Conservation (phyloP, 495 filamentous ascomycete species). For the Oidiodendron maius region DNA sequence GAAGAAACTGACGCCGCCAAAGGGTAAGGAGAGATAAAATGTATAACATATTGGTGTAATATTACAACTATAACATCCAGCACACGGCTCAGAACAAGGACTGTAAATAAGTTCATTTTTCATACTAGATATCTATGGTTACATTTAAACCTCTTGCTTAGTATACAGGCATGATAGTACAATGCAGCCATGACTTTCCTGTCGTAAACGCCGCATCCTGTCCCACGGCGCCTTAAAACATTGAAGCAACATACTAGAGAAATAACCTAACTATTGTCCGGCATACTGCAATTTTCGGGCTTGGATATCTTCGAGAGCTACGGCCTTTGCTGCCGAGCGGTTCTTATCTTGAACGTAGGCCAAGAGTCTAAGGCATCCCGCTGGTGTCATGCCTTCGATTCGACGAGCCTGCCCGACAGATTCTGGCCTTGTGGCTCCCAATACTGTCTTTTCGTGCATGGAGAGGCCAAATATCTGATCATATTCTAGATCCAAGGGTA, state of each 20-base stretch:
- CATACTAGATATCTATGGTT: too few relatives aligned
- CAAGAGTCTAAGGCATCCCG: conserved; percentile 52
- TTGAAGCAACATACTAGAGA: too few relatives aligned
- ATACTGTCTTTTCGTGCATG: conserved; percentile 64
- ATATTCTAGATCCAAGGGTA: conserved; percentile 80
- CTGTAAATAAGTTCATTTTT: too few relatives aligned
- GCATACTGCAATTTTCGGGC: not conserved
- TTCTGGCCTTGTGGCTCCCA: conserved; percentile 68
- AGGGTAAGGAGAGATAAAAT: conserved; percentile 2
- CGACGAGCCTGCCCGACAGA: conserved; percentile 83
- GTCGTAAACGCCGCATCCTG: too few relatives aligned
- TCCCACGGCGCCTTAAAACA: too few relatives aligned
- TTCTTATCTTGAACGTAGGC: conserved; percentile 33
- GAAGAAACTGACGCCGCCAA: not conserved
- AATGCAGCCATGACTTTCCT: too few relatives aligned
- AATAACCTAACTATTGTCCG: not conserved
- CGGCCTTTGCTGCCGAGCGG: conserved; percentile 5
- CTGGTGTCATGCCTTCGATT: conserved; percentile 73
- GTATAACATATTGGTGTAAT: not conserved
- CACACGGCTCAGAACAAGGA: too few relatives aligned
- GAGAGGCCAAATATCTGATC: conserved; percentile 63
- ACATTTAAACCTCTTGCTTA: too few relatives aligned
- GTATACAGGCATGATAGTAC: too few relatives aligned
- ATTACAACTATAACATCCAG: conserved; percentile 71
- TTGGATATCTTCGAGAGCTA: conserved; percentile 9